Evolutionary conservation across 1,284 basidiomycete genomes (phyloP), one percentile per base, ranked within the genome.

Genomic region (Microbotryomycetes sp.): DNA sequence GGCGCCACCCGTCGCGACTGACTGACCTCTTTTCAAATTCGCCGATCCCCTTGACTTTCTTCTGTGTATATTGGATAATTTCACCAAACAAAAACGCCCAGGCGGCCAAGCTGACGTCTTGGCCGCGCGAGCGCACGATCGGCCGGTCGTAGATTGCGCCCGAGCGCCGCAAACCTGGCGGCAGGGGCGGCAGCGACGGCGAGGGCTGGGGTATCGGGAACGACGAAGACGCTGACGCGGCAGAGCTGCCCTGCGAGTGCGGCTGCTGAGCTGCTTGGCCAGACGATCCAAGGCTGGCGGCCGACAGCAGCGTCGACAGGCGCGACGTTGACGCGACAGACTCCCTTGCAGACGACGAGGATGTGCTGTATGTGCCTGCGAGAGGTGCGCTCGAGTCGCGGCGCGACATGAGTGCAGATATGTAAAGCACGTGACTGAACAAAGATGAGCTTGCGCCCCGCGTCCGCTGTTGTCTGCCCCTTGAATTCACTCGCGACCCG

Each of bases 1-100:
- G 53, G 29, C 51, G 51, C 7, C 50, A 45, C 24, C 2, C 27
- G n/a, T 45, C 54, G 35, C 45, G 28, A 6, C 2, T 41, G 27
- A 27, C 50, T 56, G 21, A 70, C 58, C 66, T 53, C 46, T 62
- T 82, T 77, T 99, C 96, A 60, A 99, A 81, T 73, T 98, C 94
- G 71, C 89, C 86, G 63, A 98, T 93, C 9, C 93, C 94, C 68
- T 83, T 86, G 57, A 97, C 94, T 56, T 91, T 82, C 71, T 88
- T 91, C 78, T 98, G 94, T 1, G 90, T 93, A 75, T 98, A 98
- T 73, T 91, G 86, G 1, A 97, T 85, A 23, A 92, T 81, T 76
- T 96, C 91, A 7, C 88, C 88, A 76, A 96, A 91, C 65, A 96
- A 79, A 73, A 94, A 96, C 0, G 87, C 83, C 75, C 89, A 92